Evolutionary conservation across 805 yeast species (phyloP), one percentile per base, ranked within the genome.

Genomic region (Schwanniomyces yamadae): DNA sequence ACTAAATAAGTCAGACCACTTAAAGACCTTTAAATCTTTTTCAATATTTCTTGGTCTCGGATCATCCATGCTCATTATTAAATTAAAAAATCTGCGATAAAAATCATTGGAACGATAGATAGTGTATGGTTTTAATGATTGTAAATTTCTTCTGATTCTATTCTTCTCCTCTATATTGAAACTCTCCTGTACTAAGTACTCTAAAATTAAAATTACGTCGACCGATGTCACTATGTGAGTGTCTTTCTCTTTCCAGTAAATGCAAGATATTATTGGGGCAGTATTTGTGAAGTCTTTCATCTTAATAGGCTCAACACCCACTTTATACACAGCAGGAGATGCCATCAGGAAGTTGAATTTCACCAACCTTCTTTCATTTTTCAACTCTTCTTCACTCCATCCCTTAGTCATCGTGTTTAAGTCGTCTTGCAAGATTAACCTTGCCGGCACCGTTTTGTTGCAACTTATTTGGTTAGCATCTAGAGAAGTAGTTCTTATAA

Each of bases 11-110:
- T 69, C 65, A 14, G 53, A 49, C 88, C 88, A 82, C 17, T 65
- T 63, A 48, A 82, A 77, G 4, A 82, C 85, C 50, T 82, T 82
- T 41, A 82, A 73, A 50, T 80, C 84, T 52, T 82, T 82, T 47
- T 79, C 87, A 29, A 82, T 82, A 44, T 79, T 80, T 27, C 88
- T 61, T 4, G 88, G 88, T 44, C 77, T 66, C 2, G 88, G 88
- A 37, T 68, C 68, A 19, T 73, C 74, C 65, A 74, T 81, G 21
- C 68, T 58, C 87, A 82, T 82, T 23, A 82, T 70, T 33, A 71
- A 23, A 29, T 55, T 53, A 39, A 62, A 62, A 41, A 62, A 60
- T 45, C 51, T 62, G 33, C 46, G 48, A 37, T 49, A 50, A 8
- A 50, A 46, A 26, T 53, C 48, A 36, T 64, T 63, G 4, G 70